These are phyloP conservation scores for Amyloporia xantha DNA, from an alignment of 768 basidiomycete genomes.

Conservation along the genomic window DNA sequence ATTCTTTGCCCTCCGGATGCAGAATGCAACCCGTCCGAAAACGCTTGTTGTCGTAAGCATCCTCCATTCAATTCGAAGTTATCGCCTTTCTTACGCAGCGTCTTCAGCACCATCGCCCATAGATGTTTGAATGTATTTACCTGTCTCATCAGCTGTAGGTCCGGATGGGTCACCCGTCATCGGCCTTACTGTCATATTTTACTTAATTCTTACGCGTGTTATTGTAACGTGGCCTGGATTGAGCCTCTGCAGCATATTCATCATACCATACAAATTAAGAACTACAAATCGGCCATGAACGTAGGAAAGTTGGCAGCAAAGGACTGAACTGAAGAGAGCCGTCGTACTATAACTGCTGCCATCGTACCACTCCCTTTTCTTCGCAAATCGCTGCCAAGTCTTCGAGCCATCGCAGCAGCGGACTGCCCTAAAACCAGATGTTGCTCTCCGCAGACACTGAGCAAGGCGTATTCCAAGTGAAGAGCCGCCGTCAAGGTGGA, in stretches of 20 bases:
- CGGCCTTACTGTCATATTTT: too few relatives aligned
- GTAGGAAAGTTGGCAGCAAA: slow-evolving; percentile 73
- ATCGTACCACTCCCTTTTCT: slow-evolving; percentile 38
- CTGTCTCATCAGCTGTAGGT: too few relatives aligned
- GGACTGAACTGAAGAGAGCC: slow-evolving; percentile 51
- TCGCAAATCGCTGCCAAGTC: slow-evolving; percentile 58
- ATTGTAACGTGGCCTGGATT: too few relatives aligned
- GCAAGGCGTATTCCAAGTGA: slow-evolving; percentile 66
- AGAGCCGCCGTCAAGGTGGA: slow-evolving; percentile 61
- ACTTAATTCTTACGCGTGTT: too few relatives aligned
- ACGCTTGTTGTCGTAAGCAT: slow-evolving; percentile 75
- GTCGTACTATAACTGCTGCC: slow-evolving; percentile 51
- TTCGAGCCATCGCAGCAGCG: slow-evolving; percentile 56
- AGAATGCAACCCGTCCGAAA: slow-evolving; percentile 59
- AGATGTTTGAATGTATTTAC: slow-evolving; percentile 32
- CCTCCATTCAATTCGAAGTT: background rate
- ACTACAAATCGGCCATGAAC: slow-evolving; percentile 38
- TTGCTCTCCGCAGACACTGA: slow-evolving; percentile 44
- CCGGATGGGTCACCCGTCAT: too few relatives aligned
- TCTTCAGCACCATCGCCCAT: slow-evolving; percentile 38
- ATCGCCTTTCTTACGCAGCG: background rate
- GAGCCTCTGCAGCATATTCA: too few relatives aligned
- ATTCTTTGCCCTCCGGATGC: slow-evolving; percentile 67
- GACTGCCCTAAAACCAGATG: slow-evolving; percentile 51
- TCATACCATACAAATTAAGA: too few relatives aligned